Evolutionary conservation across 2,329 filamentous ascomycete genomes (phyloP).

Genomic region (Capronia epimyces): DNA sequence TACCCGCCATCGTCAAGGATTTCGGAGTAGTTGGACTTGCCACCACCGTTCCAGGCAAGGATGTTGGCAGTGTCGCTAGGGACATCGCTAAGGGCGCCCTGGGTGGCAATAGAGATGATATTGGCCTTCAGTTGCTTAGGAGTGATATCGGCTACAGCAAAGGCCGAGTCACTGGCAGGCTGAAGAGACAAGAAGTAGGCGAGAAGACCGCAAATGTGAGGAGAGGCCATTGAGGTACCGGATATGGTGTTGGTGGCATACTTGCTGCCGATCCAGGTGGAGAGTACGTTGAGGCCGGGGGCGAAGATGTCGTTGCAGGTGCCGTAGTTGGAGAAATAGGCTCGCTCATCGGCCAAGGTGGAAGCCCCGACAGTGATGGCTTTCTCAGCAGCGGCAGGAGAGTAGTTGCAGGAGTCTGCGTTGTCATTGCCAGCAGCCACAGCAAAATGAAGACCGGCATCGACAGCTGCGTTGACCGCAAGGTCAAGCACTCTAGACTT

Average conservation of each 20-base stretch:
- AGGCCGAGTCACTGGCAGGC: constrained; percentile 82
- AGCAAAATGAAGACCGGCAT: constrained; percentile 90
- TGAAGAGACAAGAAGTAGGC: constrained; percentile 98
- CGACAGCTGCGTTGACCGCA: constrained; percentile 88
- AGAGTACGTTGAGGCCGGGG: constrained; percentile 91
- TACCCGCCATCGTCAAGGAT: constrained; percentile 73
- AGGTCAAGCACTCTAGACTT: constrained; percentile 88
- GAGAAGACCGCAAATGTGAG: constrained; percentile 90
- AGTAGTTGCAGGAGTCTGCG: constrained; percentile 98
- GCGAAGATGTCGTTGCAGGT: constrained; percentile 96
- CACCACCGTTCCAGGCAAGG: constrained; percentile 98
- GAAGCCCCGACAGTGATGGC: constrained; percentile 95
- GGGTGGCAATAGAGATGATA: constrained; percentile 76
- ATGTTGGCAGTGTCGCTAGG: constrained; percentile 85
- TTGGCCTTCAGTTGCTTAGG: constrained; percentile 90
- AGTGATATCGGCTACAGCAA: constrained; percentile 80
- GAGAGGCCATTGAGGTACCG: constrained; percentile 97
- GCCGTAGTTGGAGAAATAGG: constrained; percentile 99
- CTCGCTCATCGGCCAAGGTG: constrained; percentile 86
- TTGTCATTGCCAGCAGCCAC: constrained; percentile 99
- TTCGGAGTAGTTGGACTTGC: constrained; percentile 80
- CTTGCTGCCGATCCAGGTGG: constrained; percentile 97
- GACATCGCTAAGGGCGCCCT: constrained; percentile 71
- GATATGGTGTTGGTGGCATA: constrained; percentile 98
- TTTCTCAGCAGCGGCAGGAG: constrained; percentile 83